Percentiles rank a stretch among this genome's conserved stretches.
These are phyloP conservation scores for Lactarius sp. DNA, from an alignment of 768 basidiomycete species.

Conservation along the genomic window DNA sequence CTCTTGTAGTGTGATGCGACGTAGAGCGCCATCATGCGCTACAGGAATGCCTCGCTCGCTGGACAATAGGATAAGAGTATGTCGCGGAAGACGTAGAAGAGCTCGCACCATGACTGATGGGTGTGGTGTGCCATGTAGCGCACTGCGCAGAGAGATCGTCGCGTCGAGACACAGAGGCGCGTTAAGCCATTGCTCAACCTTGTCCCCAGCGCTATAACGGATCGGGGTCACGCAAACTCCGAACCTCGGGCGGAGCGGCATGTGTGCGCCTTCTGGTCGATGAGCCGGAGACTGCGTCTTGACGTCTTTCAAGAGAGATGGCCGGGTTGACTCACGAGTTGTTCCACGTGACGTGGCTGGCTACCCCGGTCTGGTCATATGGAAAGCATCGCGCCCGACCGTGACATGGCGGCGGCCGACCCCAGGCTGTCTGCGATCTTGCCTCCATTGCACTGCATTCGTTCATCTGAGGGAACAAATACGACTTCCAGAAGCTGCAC, in stretches of 20 bases:
- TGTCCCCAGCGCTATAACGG: slow-evolving; percentile 81
- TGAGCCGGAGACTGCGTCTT: slow-evolving; percentile 39
- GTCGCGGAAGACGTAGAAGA: slow-evolving; percentile 94
- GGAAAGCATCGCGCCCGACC: no score
- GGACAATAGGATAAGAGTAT: slow-evolving; percentile 97
- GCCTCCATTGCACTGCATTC: slow-evolving; percentile 94
- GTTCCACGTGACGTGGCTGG: slow-evolving; percentile 41
- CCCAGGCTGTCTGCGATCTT: slow-evolving; percentile 87
- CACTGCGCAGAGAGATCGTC: slow-evolving; percentile 48
- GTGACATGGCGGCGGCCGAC: no score
- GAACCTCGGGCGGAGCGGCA: slow-evolving; percentile 59
- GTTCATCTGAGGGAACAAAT: slow-evolving; percentile 75
- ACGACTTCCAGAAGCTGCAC: slow-evolving; percentile 94
- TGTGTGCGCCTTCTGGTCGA: slow-evolving; percentile 47
- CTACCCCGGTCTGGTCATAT: no score
- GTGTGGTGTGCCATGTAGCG: slow-evolving; percentile 80
- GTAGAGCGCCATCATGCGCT: slow-evolving; percentile 97
- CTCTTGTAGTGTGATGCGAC: slow-evolving; percentile 99
- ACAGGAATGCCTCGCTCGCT: slow-evolving; percentile 94
- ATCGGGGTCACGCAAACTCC: slow-evolving; percentile 90
- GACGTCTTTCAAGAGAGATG: slow-evolving; percentile 65
- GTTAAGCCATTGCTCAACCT: slow-evolving; percentile 94
- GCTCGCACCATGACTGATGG: slow-evolving; percentile 75
- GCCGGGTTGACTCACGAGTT: slow-evolving; percentile 89
- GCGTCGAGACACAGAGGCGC: slow-evolving; percentile 87